Percentiles rank a stretch among this genome's conserved stretches.
Conservation (phyloP, 1,284 basidiomycete species). For the Leccinum holopus region DNA sequence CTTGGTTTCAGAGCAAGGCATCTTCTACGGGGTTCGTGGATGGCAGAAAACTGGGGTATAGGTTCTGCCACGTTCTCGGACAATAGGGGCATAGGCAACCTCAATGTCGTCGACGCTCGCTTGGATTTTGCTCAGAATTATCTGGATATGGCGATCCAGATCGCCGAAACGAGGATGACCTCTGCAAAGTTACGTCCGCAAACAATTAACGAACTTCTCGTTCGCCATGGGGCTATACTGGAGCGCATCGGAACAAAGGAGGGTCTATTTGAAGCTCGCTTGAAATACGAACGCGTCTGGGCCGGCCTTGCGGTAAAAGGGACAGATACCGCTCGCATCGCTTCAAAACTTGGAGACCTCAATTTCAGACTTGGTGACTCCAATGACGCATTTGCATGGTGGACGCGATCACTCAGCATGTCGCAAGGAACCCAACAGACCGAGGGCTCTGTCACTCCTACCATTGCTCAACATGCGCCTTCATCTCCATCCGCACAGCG, state of each 20-base stretch:
- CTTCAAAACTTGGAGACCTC: slow-evolving; percentile 66
- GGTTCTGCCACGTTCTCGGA: slow-evolving; percentile 44
- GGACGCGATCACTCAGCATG: slow-evolving; percentile 56
- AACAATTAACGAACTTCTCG: slow-evolving; percentile 59
- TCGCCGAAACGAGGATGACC: slow-evolving; percentile 41
- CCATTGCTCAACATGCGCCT: slow-evolving; percentile 46
- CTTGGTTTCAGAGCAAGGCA: slow-evolving; percentile 68
- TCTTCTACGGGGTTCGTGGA: slow-evolving; percentile 74
- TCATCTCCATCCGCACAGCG: slow-evolving; percentile 67
- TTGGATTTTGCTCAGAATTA: slow-evolving; percentile 56
- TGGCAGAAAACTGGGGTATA: slow-evolving; percentile 70
- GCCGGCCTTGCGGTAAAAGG: slow-evolving; percentile 41
- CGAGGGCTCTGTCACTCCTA: slow-evolving; percentile 19
- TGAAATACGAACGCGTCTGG: slow-evolving; percentile 68
- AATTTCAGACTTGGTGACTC: slow-evolving; percentile 52
- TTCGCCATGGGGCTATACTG: slow-evolving; percentile 62
- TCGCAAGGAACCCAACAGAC: slow-evolving; percentile 33
- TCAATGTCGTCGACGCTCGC: slow-evolving; percentile 51
- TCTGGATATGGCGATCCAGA: slow-evolving; percentile 50
- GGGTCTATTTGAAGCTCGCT: slow-evolving; percentile 56
- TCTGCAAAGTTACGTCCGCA: slow-evolving; percentile 45
- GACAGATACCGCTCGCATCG: slow-evolving; percentile 52
- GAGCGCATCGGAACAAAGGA: slow-evolving; percentile 65
- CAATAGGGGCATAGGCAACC: slow-evolving; percentile 38
- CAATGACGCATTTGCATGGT: slow-evolving; percentile 63